phyloP scores from a whole-genome alignment of 768 basidiomycete genomes.

The Naematelia aurantialba region DNA sequence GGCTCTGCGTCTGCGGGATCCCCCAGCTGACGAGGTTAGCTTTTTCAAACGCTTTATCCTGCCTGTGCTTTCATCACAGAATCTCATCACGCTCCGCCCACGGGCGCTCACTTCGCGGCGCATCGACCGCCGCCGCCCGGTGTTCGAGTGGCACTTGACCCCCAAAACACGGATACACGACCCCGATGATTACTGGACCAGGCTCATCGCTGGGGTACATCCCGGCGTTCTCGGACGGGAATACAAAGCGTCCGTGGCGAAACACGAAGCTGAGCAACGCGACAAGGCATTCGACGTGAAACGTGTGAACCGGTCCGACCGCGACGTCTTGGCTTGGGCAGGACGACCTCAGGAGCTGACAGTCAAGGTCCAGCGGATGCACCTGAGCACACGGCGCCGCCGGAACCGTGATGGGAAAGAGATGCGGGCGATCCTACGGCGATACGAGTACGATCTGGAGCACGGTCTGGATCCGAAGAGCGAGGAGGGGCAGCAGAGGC shows the following conservation, averaged over 20 bases:
- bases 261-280: constrained; percentile 11
- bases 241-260: neutral
- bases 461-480: neutral
- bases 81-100: constrained; percentile 15
- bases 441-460: neutral
- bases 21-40: constrained; percentile 8
- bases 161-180: constrained; percentile 9
- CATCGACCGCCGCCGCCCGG: neutral
- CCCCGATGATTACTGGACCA: constrained; percentile 21
- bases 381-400: constrained; percentile 33
- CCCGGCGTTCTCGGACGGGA: constrained; percentile 11
- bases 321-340: constrained; percentile 33
- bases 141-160: neutral
- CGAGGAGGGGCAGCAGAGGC: neutral
- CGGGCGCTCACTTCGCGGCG: constrained; percentile 9
- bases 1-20: neutral
- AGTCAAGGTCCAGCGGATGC: constrained; percentile 25
- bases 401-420: neutral
- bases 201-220: constrained; percentile 13
- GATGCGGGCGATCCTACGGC: neutral
- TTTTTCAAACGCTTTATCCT: constrained; percentile 33
- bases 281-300: constrained; percentile 14
- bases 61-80: constrained; percentile 27
- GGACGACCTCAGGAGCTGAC: constrained; percentile 25
- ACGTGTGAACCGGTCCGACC: constrained; percentile 19